Evolutionary conservation across 1,284 basidiomycete species (phyloP).

Genomic region (Omphalotus olearius): DNA sequence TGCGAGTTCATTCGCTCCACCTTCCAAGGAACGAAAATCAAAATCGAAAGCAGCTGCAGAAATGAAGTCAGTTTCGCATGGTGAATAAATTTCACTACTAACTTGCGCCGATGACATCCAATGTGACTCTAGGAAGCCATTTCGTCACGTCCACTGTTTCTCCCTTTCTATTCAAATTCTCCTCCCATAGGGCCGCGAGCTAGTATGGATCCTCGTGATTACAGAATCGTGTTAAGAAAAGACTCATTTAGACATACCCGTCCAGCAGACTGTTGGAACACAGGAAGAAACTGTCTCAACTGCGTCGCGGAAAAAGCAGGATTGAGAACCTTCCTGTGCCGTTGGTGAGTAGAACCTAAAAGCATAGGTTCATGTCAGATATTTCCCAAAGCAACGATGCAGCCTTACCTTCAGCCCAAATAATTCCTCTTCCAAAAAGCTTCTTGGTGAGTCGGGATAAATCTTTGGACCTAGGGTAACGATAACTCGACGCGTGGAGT

Average conservation of each 20-base stretch:
- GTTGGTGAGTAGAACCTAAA: conserved; percentile 6
- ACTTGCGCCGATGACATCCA: conserved; percentile 15
- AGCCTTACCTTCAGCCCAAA: conserved; percentile 8
- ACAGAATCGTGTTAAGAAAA: not conserved
- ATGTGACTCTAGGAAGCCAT: conserved; percentile 5
- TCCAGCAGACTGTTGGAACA: conserved; percentile 6
- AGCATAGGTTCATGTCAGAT: not conserved
- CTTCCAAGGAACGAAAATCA: conserved; percentile 8
- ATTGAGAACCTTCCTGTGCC: conserved; percentile 10
- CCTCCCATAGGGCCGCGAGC: conserved; percentile 5
- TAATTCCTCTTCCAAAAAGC: conserved; percentile 2
- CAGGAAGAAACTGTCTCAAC: conserved; percentile 1
- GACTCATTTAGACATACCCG: not conserved
- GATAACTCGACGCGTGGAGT: conserved; percentile 7
- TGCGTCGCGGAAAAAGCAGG: conserved; percentile 10
- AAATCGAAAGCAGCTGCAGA: conserved; percentile 8
- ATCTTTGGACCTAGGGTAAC: conserved; percentile 6
- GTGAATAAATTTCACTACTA: not conserved
- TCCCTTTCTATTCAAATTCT: not conserved
- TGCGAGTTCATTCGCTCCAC: not conserved
- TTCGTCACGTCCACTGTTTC: conserved; percentile 7
- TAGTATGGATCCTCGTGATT: not conserved
- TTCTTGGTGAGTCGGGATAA: not conserved
- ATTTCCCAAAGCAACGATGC: not conserved
- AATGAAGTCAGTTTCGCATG: not conserved